Evolutionary conservation across 257 asterid genomes (phyloP).

Genomic region (Forsythia viridissima): DNA sequence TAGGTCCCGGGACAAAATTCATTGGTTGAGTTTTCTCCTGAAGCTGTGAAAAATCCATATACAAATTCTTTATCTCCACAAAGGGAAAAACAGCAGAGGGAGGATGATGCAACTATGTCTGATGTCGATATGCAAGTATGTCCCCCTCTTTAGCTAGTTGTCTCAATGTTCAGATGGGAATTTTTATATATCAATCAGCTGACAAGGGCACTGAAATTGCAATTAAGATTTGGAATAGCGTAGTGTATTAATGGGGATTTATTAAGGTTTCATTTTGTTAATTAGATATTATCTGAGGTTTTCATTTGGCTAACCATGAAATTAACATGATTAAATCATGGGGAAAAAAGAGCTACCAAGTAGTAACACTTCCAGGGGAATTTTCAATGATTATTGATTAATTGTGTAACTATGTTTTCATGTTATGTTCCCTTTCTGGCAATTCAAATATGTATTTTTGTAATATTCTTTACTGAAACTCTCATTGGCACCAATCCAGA

Average conservation of each 20-base stretch:
- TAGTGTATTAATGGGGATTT: too few species aligned
- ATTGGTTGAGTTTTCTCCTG: slow-evolving; percentile 63
- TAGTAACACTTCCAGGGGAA: too few species aligned
- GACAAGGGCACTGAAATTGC: background rate
- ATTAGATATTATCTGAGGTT: too few species aligned
- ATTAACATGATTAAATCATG: too few species aligned
- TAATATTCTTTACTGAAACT: background rate
- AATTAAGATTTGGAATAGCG: too few species aligned
- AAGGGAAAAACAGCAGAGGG: slow-evolving; percentile 85
- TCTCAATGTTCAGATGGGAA: background rate
- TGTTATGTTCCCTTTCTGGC: too few species aligned
- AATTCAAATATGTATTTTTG: too few species aligned
- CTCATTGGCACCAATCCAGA: background rate
- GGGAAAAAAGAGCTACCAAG: too few species aligned
- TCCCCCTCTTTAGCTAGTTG: slow-evolving; percentile 18
- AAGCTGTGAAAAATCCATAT: slow-evolving; percentile 27
- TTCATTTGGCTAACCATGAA: too few species aligned
- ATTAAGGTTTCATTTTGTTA: too few species aligned
- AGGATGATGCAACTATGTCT: slow-evolving; percentile 45
- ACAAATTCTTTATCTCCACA: slow-evolving; percentile 34
- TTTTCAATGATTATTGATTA: too few species aligned
- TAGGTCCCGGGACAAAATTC: slow-evolving; percentile 86
- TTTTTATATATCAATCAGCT: background rate
- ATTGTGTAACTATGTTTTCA: too few species aligned
- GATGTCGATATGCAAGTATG: slow-evolving; percentile 61